Percentiles rank a stretch among this genome's conserved stretches.
phyloP scores from a whole-genome alignment of 192 early-diverging fungal species.

The Rhizoclosmatium sp. region DNA sequence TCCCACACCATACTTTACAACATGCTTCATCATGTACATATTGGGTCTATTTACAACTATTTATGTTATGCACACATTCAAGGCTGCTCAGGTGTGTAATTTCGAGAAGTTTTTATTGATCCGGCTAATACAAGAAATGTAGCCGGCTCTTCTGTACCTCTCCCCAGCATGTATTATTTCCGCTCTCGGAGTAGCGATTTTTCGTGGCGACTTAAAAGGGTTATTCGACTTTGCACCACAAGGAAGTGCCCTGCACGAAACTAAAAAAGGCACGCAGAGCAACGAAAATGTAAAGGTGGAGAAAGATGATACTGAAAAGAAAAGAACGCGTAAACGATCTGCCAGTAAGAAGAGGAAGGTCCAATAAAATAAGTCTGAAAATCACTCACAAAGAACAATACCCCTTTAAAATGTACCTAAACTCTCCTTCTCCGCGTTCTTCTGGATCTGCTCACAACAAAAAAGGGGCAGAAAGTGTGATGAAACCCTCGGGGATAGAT shows the following conservation, averaged over 20 bases:
- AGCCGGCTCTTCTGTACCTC: constrained; percentile 94
- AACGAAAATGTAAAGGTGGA: neutral
- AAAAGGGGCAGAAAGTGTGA: neutral
- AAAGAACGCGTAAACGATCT: no score
- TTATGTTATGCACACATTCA: constrained; percentile 92
- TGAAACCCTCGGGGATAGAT: neutral
- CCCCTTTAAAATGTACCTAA: neutral
- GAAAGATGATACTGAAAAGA: neutral
- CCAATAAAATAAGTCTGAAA: no score
- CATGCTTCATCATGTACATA: constrained; percentile 82
- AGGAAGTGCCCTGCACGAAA: constrained; percentile 3
- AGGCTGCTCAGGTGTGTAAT: constrained; percentile 81
- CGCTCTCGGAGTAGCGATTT: constrained; percentile 60
- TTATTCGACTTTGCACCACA: constrained; percentile 48
- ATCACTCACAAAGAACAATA: no score
- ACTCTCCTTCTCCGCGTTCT: neutral
- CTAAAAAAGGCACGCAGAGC: neutral
- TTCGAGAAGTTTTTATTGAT: constrained; percentile 11
- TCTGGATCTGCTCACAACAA: neutral
- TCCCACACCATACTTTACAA: constrained; percentile 87
- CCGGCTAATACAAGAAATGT: neutral
- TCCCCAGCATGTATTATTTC: constrained; percentile 96
- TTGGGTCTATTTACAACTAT: constrained; percentile 88
- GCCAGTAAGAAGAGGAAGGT: no score
- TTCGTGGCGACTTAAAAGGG: constrained; percentile 51